phyloP scores from a whole-genome alignment of 768 basidiomycete species.

The Agaricus bisporus region DNA sequence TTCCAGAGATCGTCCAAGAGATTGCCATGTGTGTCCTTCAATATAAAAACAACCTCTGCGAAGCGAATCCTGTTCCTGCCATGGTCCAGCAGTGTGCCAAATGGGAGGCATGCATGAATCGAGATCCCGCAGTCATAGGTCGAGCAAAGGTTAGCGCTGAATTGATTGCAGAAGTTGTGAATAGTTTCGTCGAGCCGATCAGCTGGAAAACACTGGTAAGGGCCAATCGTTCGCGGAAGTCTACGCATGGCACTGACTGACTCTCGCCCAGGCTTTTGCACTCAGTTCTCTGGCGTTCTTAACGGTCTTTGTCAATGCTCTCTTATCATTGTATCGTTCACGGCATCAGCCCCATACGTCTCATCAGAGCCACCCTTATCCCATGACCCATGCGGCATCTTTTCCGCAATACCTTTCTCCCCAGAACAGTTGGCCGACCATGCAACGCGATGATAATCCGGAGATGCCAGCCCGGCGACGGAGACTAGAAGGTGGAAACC shows the following conservation, averaged over 20 bases:
- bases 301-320: constrained; percentile 76
- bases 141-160: constrained; percentile 90
- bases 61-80: constrained; percentile 69
- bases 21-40: constrained; percentile 81
- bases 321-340: constrained; percentile 72
- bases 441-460: constrained; percentile 34
- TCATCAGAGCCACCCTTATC: constrained; percentile 30
- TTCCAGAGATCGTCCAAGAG: constrained; percentile 83
- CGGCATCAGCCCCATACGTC: constrained; percentile 43
- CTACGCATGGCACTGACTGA: constrained; percentile 8
- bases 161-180: constrained; percentile 92
- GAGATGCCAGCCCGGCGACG: constrained; percentile 44
- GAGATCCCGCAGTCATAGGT: constrained; percentile 85
- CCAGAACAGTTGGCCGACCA: constrained; percentile 39
- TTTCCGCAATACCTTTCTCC: constrained; percentile 50
- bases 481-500: constrained; percentile 48
- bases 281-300: constrained; percentile 71
- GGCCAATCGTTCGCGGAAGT: constrained; percentile 11
- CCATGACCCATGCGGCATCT: constrained; percentile 30
- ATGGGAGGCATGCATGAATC: constrained; percentile 95
- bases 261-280: constrained; percentile 51
- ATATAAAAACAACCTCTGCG: constrained; percentile 81
- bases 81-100: constrained; percentile 81
- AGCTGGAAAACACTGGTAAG: constrained; percentile 94
- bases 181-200: constrained; percentile 95